phyloP scores from a whole-genome alignment of 106 monocot genomes.

The Acorus calamus region DNA sequence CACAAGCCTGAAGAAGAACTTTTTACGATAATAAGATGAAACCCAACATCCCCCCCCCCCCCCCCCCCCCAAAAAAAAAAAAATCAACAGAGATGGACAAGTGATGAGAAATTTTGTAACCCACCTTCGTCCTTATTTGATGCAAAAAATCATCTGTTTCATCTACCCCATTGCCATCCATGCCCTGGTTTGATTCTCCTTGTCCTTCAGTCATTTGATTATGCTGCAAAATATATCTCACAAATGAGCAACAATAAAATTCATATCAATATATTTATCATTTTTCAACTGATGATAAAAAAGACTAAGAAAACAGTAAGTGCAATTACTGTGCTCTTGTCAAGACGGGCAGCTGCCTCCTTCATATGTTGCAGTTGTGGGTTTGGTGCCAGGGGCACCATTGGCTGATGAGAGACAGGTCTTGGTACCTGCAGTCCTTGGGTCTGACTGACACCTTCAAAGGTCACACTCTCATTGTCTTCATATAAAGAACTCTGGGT shows the following conservation, averaged over 20 bases:
- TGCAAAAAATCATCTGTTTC: conserved; percentile 54
- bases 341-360: neutral
- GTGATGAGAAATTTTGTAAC: neutral
- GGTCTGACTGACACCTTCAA: conserved; percentile 8
- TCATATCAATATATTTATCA: too few relatives aligned
- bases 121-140: conserved; percentile 72
- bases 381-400: conserved; percentile 5
- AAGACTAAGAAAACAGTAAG: neutral
- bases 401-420: neutral
- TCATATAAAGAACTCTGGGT: conserved; percentile 7
- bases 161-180: conserved; percentile 19
- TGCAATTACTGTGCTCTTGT: conserved; percentile 16
- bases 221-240: conserved; percentile 9
- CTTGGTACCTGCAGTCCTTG: conserved; percentile 2
- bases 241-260: too few relatives aligned
- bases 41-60: too few relatives aligned
- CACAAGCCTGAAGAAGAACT: too few relatives aligned
- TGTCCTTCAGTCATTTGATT: conserved; percentile 19
- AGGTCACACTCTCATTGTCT: conserved; percentile 4
- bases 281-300: neutral
- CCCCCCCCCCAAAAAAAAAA: too few relatives aligned
- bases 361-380: conserved; percentile 1
- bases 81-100: neutral
- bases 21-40: too few relatives aligned
- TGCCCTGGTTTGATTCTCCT: conserved; percentile 8